These are phyloP conservation scores for Metschnikowia bowlesiae DNA, from an alignment of 805 yeast species.

Conservation along the genomic window DNA sequence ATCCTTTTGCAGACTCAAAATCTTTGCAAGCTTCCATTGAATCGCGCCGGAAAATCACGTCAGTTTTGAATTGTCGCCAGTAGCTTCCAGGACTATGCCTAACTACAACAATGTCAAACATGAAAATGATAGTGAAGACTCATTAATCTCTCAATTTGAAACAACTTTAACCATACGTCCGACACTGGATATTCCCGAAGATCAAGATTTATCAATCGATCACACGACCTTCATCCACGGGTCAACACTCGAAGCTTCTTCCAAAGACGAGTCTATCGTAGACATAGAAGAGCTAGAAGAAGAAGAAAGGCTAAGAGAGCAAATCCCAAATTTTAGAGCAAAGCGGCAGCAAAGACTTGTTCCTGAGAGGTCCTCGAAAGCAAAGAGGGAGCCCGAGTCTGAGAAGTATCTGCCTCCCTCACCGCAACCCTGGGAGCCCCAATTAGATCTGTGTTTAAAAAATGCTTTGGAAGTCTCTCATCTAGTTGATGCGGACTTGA, in stretches of 20 bases:
- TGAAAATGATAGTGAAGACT: slow-evolving; percentile 16
- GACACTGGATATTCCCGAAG: slow-evolving; percentile 29
- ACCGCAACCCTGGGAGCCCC: slow-evolving; percentile 1
- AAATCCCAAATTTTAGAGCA: slow-evolving; percentile 35
- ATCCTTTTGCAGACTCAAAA: neutral
- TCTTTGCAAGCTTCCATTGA: slow-evolving; percentile 1
- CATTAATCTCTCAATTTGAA: slow-evolving; percentile 35
- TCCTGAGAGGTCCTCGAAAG: slow-evolving; percentile 22
- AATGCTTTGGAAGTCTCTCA: slow-evolving; percentile 29
- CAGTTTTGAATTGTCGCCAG: slow-evolving; percentile 1
- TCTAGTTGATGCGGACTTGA: slow-evolving; percentile 31
- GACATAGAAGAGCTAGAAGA: slow-evolving; percentile 34
- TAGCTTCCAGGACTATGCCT: slow-evolving; percentile 5
- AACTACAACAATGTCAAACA: slow-evolving; percentile 4
- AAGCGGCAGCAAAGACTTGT: slow-evolving; percentile 27
- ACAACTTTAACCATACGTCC: slow-evolving; percentile 41
- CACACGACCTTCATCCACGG: slow-evolving; percentile 31
- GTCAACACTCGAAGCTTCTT: slow-evolving; percentile 23
- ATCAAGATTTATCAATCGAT: slow-evolving; percentile 37
- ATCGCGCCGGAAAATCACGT: slow-evolving; percentile 1
- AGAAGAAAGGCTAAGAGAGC: slow-evolving; percentile 31
- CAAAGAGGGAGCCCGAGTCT: slow-evolving; percentile 3
- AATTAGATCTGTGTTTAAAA: slow-evolving; percentile 5
- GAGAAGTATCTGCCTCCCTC: neutral
- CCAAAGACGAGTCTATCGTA: slow-evolving; percentile 30